Base-by-base conservation (phyloP, 805 yeast species). In the Kluyveromyces nonfermentans region DNA sequence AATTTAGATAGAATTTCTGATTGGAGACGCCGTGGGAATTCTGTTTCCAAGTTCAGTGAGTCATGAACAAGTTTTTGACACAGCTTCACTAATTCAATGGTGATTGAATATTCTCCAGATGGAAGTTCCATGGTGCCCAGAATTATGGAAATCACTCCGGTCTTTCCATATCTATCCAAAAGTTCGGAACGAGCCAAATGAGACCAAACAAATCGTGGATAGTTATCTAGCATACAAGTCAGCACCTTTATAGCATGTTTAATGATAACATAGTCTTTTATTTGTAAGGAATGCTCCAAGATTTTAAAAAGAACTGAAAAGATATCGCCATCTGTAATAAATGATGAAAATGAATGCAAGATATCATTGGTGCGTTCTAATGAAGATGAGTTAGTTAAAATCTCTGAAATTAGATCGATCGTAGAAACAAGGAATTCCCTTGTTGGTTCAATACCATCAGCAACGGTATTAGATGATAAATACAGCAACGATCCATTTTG, bases 201-300 rank as follows among this genome's bases (percentile, higher is more conserved):
- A 0, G 87, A 74, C 96, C 96, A 89, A 3, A 88, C 82, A 44
- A 86, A 69, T 46, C 74, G 71, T 0, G 94, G 77, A 33, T 70
- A 74, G 5, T 75, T 63, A 38, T 66, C 67, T 33, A 68, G 67
- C 33, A 75, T 67, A 15, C 72, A 67, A 1, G 71, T 62, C 25
- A 86, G 64, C 18, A 85, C 72, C 9, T 71, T 60, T 17, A 78
- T 53, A 14, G 80, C 67, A 1, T 70, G 60, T 18, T 70, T 66
- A 19, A 78, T 61, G 0, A 78, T 55, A 0, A 63, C 52, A 5
- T 74, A 63, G 43, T 77, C 67, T 53, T 85, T 69, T 18, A 73
- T 65, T 49, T 75, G 82, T 44, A 84, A 63, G 0, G 84, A 75
- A 45, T 77, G 81, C 45, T 86, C 94, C 25, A 85, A 71, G n/a